Evolutionary conservation across 1,139 yeast genomes (phyloP).

Genomic region (Pichia norvegensis): DNA sequence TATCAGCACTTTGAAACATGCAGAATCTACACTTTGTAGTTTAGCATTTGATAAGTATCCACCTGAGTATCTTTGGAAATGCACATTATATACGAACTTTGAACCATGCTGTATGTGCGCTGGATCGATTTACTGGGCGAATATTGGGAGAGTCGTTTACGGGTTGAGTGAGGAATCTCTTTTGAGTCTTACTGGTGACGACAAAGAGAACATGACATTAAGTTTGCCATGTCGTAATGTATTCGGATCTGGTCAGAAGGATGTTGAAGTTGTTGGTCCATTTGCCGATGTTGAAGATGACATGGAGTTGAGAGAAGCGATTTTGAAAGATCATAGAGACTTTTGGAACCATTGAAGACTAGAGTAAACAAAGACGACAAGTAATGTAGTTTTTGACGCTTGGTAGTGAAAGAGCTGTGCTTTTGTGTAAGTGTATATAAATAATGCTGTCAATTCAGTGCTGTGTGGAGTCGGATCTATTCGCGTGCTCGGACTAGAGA

Average conservation of each 20-base stretch:
- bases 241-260: conserved; percentile 21
- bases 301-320: conserved; percentile 16
- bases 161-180: conserved; percentile 19
- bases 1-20: conserved; percentile 25
- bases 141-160: conserved; percentile 24
- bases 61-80: conserved; percentile 22
- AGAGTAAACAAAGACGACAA: no score
- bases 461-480: no score
- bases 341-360: conserved; percentile 20
- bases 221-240: conserved; percentile 18
- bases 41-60: conserved; percentile 18
- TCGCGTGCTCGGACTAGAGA: no score
- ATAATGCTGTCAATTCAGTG: no score
- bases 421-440: no score
- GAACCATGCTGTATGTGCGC: conserved; percentile 28
- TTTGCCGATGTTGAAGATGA: conserved; percentile 8
- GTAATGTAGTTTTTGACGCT: background rate
- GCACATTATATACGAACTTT: conserved; percentile 25
- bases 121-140: conserved; percentile 25
- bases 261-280: conserved; percentile 23
- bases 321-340: conserved; percentile 19
- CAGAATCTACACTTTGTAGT: conserved; percentile 23
- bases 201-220: conserved; percentile 24
- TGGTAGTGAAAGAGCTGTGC: no score
- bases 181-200: conserved; percentile 20